Evolutionary conservation across 1,139 yeast genomes (phyloP).

Genomic region (Zygosaccharomyces sapae): DNA sequence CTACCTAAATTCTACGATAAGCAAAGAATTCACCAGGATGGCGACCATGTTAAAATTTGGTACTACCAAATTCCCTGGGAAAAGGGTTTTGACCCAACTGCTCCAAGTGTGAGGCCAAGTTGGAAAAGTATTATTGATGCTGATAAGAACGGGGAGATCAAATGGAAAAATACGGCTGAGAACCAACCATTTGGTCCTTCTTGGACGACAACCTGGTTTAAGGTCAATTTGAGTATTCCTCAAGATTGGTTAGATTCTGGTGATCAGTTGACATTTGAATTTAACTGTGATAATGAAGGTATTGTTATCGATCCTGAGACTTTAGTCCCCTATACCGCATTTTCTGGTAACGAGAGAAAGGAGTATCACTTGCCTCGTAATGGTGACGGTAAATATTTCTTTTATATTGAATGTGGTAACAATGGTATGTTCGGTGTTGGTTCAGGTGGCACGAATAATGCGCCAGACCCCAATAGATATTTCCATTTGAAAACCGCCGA

Average conservation of each 20-base stretch:
- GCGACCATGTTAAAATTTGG: constrained; percentile 27
- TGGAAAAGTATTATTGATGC: constrained; percentile 61
- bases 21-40: constrained; percentile 42
- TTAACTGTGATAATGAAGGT: constrained; percentile 89
- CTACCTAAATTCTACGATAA: constrained; percentile 78
- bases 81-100: constrained; percentile 33
- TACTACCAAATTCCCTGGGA: constrained; percentile 36
- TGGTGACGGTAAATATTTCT: constrained; percentile 38
- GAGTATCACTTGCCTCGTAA: constrained; percentile 63
- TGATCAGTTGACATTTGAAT: constrained; percentile 62
- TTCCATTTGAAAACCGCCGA: constrained; percentile 69
- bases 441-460: constrained; percentile 55
- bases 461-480: constrained; percentile 64
- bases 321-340: constrained; percentile 74
- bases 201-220: constrained; percentile 96
- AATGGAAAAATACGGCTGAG: constrained; percentile 49
- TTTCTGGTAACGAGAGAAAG: constrained; percentile 81
- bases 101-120: constrained; percentile 55
- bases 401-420: constrained; percentile 86
- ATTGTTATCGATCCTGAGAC: constrained; percentile 56
- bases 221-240: constrained; percentile 60
- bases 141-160: constrained; percentile 35
- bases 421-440: constrained; percentile 94
- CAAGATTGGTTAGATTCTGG: constrained; percentile 47
- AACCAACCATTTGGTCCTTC: constrained; percentile 90